Base-by-base conservation (phyloP, 2,329 filamentous ascomycete genomes). In the Neofusicoccum sp. region DNA sequence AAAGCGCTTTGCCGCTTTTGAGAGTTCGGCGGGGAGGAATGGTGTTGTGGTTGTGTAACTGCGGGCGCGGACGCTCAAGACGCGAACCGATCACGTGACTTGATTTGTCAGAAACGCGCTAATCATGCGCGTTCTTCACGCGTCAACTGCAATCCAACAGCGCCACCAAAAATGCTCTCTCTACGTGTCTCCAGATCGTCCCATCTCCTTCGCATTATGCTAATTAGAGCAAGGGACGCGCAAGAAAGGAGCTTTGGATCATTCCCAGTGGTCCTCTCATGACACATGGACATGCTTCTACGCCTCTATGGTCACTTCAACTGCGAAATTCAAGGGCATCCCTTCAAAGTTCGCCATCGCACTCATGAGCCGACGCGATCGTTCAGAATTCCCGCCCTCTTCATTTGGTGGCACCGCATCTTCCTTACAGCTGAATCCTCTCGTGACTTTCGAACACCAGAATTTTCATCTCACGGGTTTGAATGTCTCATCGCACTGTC, bases 21-120 rank as follows among this genome's bases (percentile, higher is more conserved):
- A 16, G 6, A 49, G 45, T 20, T 36, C 9, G 38, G 43, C 26
- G 51, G 9, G 2, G 30, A 56, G 51, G 51, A 56, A 56, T 43
- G 51, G 51, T 56, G 51, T 56, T 56, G 51, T 11, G 11, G 36
- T 14, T n/a, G 38, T 28, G 48, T n/a, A 11, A 31, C 11, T 24
- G 8, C n/a, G 6, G 30, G 14, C 38, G 34, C 49, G 34, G 20
- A 2, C 24, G 34, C 26, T 49, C 33, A 16, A 20, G 4, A n/a
- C 51, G 6, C 36, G n/a, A n/a, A n/a, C n/a, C n/a, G n/a, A n/a
- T n/a, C 36, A 53, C 48, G 48, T 53, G 36, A 43, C 26, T 8
- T 28, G 51, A 9, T 56, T 56, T 43, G 51, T 56, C 51, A 56
- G 36, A 26, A 24, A 41, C 36, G 28, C 38, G 51, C 51, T 41